Base-by-base conservation (phyloP, 1,284 basidiomycete species). In the Trichosporon sp. region DNA sequence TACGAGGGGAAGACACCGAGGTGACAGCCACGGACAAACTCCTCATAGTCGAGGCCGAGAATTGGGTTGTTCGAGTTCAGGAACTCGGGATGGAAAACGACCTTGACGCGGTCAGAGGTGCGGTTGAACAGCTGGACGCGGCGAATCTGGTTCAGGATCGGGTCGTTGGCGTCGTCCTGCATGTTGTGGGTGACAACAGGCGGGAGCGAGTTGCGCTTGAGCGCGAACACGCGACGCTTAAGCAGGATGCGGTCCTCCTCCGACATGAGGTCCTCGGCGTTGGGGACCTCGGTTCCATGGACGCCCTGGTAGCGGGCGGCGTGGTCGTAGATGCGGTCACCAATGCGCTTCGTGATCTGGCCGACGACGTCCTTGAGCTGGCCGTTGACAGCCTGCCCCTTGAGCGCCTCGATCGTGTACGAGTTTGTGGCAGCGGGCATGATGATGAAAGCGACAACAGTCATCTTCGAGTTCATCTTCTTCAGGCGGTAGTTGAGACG, bases 41-140 rank as follows among this genome's bases (percentile, higher is more conserved):
- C 96, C 84, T 99, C 96, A 82, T 99, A 99, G 83, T 99, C 96
- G 74, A 99, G 87, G 1, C 95, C 95, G 26, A 99, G 86, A 71
- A 98, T 97, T 0, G 96, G 96, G 86, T 98, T 98, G 86, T 96
- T 98, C 71, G 93, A 91, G 85, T 96, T 98, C 81, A 99, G 85
- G 86, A 99, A 99, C 83, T 99, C 96, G 4, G 96, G 96, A 84
- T 99, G 96, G 89, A 99, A 99, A 70, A 99, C 89, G 81, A 98
- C 89, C 87, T 98, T 98, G 84, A 98, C 96, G 68, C 92, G 88
- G 80, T 99, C 96, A 43, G 87, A 79, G 26, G 88, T 85, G 48
- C 87, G 83, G 85, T 98, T 98, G 89, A 98, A 98, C 40, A 98
- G 86, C 83, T 94, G 91, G 35, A 97, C 94, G 14, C 93, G 89